phyloP scores from a whole-genome alignment of 2,329 filamentous ascomycete genomes.

The Xylaria sp. region DNA sequence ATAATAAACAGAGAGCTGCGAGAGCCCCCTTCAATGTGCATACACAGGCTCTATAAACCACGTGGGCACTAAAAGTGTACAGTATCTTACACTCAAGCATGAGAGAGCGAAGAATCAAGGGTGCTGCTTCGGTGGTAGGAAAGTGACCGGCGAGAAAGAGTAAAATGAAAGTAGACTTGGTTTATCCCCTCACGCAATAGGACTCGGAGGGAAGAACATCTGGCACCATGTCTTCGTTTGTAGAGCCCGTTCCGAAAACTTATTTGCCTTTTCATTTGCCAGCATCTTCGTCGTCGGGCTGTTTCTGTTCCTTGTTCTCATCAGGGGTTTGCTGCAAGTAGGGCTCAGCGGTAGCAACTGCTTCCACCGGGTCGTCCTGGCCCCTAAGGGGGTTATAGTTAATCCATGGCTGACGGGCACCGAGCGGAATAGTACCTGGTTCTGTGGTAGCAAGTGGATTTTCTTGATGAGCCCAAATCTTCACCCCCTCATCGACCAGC shows the following conservation, averaged over 20 bases:
- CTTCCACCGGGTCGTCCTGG: background rate
- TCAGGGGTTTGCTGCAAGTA: background rate
- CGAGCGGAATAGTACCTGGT: background rate
- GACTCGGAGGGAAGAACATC: background rate
- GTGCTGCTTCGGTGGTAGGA: background rate
- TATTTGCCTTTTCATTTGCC: conserved; percentile 7
- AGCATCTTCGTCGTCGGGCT: background rate
- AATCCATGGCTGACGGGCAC: conserved; percentile 23
- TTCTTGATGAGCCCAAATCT: conserved; percentile 6
- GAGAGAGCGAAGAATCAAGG: background rate
- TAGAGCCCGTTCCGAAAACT: background rate
- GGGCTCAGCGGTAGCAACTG: background rate
- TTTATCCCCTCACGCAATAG: background rate
- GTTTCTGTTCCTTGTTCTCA: conserved; percentile 3
- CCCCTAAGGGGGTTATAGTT: conserved; percentile 28
- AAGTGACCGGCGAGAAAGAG: background rate
- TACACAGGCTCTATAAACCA: background rate
- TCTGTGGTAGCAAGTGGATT: background rate
- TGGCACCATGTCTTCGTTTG: background rate
- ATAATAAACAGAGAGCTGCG: background rate
- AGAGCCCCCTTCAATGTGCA: background rate
- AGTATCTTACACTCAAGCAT: background rate
- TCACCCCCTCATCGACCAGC: conserved; percentile 12
- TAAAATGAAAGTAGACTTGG: background rate
- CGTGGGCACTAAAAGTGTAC: background rate